phyloP scores from a whole-genome alignment of 2,329 filamentous ascomycete genomes.

The Talaromyces amestolkiae region DNA sequence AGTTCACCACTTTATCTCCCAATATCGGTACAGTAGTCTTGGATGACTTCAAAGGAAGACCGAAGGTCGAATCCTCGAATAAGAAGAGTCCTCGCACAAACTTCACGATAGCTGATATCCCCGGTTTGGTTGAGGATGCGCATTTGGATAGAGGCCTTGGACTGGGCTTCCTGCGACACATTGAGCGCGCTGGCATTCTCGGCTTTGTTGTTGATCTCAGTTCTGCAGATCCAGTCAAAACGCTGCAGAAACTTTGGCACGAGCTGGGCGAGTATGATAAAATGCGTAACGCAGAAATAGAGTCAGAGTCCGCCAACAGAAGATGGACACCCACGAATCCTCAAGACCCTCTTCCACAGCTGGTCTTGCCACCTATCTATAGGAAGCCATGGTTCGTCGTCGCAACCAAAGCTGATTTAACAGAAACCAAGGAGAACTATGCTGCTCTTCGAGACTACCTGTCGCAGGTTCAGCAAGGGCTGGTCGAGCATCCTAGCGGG shows the following conservation, averaged over 20 bases:
- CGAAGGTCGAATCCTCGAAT: slow-evolving; percentile 49
- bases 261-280: slow-evolving; percentile 88
- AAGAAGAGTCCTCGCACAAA: slow-evolving; percentile 63
- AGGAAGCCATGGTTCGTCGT: slow-evolving; percentile 96
- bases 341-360: slow-evolving; percentile 41
- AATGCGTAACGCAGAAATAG: slow-evolving; percentile 69
- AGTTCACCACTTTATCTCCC: slow-evolving; percentile 91
- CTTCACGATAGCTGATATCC: slow-evolving; percentile 94
- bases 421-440: slow-evolving; percentile 76
- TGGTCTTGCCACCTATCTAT: slow-evolving; percentile 69
- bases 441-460: slow-evolving; percentile 68
- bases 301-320: slow-evolving; percentile 59
- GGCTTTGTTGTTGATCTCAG: slow-evolving; percentile 89
- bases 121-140: slow-evolving; percentile 86
- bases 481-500: slow-evolving; percentile 72
- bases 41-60: slow-evolving; percentile 78
- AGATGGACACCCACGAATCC: slow-evolving; percentile 56
- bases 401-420: slow-evolving; percentile 86
- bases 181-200: slow-evolving; percentile 88
- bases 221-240: slow-evolving; percentile 73
- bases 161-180: slow-evolving; percentile 86
- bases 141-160: slow-evolving; percentile 90
- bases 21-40: slow-evolving; percentile 95
- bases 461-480: slow-evolving; percentile 60
- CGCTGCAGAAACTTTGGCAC: slow-evolving; percentile 79